Evolutionary conservation across 2,329 filamentous ascomycete species (phyloP).

Genomic region (Sarocladium brachiariae): DNA sequence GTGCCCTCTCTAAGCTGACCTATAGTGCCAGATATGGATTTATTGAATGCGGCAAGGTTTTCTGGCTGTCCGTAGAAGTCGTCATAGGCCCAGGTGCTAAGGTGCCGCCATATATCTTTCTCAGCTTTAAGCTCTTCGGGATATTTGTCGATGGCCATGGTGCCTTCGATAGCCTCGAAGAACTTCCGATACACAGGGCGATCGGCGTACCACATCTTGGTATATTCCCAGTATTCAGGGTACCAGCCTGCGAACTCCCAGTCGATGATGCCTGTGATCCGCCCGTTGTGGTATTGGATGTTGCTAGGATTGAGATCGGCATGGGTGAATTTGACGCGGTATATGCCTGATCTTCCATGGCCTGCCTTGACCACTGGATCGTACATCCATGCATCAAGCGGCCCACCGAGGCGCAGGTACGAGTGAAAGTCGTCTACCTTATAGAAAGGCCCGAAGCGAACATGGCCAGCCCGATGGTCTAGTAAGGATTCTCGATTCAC

Average conservation of each 20-base stretch:
- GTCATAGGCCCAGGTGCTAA: too few relatives aligned
- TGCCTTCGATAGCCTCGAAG: too few relatives aligned
- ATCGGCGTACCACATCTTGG: conserved; percentile 17
- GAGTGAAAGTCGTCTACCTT: conserved; percentile 24
- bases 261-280: conserved; percentile 36
- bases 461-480: conserved; percentile 19
- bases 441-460: conserved; percentile 24
- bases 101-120: too few relatives aligned
- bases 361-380: conserved; percentile 26
- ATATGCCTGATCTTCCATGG: too few relatives aligned
- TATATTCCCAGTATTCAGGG: conserved; percentile 29
- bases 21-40: too few relatives aligned
- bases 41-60: background rate
- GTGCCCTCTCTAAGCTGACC: too few relatives aligned
- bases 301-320: conserved; percentile 37
- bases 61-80: too few relatives aligned
- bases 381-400: conserved; percentile 24
- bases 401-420: too few relatives aligned
- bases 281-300: conserved; percentile 32
- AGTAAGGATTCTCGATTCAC: conserved; percentile 18
- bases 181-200: too few relatives aligned
- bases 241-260: conserved; percentile 29
- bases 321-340: conserved; percentile 32
- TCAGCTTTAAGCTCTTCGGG: too few relatives aligned
- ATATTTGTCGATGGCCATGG: too few relatives aligned